Base-by-base conservation (phyloP, 768 basidiomycete species). In the Rhodotorula paludigena region DNA sequence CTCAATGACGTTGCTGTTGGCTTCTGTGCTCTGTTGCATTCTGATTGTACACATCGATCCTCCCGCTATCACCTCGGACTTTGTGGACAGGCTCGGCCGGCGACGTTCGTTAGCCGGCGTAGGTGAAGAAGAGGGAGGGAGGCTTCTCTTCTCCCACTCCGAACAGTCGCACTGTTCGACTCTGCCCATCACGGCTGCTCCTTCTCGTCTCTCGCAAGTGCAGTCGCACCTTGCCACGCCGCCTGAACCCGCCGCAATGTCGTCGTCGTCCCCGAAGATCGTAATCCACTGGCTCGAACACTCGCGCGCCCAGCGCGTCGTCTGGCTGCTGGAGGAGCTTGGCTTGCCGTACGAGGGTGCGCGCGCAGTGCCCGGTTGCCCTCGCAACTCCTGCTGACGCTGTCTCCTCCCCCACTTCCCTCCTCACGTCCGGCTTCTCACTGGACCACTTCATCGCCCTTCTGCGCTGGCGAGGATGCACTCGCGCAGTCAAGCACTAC, bases 261-360 rank as follows among this genome's bases (percentile, higher is more conserved):
- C 16, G 9, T 21, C 2, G 21, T 3, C 15, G 35, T 44, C 60
- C 10, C 66, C 57, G 10, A 47, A 58, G 57, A 57, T 68, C 51
- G 45, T 38, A 4, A 41, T 68, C 4, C 67, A 68, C 51, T 68
- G 67, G 65, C 64, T 71, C 32, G 69, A 71, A 8, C 54, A 71
- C 32, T 64, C 62, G 28, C 62, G 69, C 16, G 60, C 69, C 4
- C 69, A 71, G 49, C 32, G 69, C 23, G 53, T 71, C 54, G 23
- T 71, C 15, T 71, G 69, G 69, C 53, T 71, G 8, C 54, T 71
- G 1, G 61, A 71, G 35, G 54, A 63, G 64, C 69, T 71, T 39
- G 69, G 62, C 2, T 57, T 71, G 3, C 39, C 57, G 15, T 71
- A 71, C 41, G 64, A 66, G 21, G 28, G 66, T 67, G 38, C 49